Evolutionary conservation across 768 basidiomycete genomes (phyloP), one percentile per base, ranked within the genome.

Genomic region (Podaxis sp.): DNA sequence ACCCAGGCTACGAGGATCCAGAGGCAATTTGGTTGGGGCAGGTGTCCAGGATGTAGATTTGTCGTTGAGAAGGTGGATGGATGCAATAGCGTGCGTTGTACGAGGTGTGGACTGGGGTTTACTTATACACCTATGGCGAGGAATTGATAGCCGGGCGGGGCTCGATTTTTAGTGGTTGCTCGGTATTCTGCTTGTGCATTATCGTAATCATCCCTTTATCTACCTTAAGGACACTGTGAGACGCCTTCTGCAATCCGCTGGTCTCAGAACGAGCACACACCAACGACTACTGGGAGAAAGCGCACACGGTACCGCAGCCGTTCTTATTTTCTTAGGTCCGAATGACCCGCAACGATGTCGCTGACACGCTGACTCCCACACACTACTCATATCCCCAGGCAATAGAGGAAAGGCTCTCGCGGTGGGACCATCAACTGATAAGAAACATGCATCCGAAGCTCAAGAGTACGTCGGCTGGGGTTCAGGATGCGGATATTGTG

Each of bases 31-130:
- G 41, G 60, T 22, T 62, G 60, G 60, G 53, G 60, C 5, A 62
- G 60, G 15, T 62, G 60, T 36, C 60, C 60, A 1, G 53, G 60
- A 30, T 62, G 60, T 37, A 20, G 60, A n/a, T 62, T 48, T n/a
- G 52, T 62, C 3, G 52, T 55, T 37, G 53, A 62, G 41, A 62
- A 62, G 30, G 22, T 55, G n/a, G 20, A 4, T 37, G 60, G 60
- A 4, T 62, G 60, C 24, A 26, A 48, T 62, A 20, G 13, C 15
- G 44, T 55, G n/a, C 1, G 6, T 20, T 62, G 60, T 22, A 15
- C 58, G 10, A 55, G 52, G 26, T 62, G 60, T 37, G 60, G 60
- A 28, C 15, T 24, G 4, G 33, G 40, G 1, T 62, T 62, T 37
- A 62, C 52, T 37, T 62, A 62, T n/a, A 20, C 30, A 4, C 24